Evolutionary conservation across 192 early-diverging fungal genomes (phyloP).

Genomic region (Coemansia sp.): DNA sequence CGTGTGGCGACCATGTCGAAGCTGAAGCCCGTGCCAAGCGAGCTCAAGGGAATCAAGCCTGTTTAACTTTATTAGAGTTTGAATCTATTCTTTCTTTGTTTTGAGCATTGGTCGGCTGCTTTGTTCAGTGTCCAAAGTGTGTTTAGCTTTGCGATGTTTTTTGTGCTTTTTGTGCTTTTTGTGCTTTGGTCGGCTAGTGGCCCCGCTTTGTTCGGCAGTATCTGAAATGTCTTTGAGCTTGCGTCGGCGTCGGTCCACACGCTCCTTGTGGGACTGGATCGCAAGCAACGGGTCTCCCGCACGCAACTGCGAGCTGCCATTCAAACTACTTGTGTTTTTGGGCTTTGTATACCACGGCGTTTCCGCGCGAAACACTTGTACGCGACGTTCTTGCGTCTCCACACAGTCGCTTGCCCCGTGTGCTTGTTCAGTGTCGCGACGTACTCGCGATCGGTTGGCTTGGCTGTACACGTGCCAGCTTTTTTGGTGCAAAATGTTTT

Average conservation of each 20-base stretch:
- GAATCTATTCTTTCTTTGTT: no score
- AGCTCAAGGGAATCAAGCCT: constrained; percentile 51
- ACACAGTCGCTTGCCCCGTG: background rate
- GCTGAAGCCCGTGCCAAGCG: constrained; percentile 38
- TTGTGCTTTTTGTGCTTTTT: background rate
- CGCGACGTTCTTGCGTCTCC: background rate
- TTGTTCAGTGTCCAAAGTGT: background rate
- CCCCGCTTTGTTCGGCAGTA: background rate
- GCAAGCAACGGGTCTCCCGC: constrained; percentile 4
- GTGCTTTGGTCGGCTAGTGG: background rate
- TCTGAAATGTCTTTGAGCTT: background rate
- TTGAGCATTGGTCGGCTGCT: no score
- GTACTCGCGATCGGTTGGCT: constrained; percentile 7
- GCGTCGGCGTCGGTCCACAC: constrained; percentile 1
- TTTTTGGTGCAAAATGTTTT: constrained; percentile 14
- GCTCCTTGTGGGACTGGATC: constrained; percentile 6
- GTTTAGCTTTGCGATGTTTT: background rate
- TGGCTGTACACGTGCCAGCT: constrained; percentile 19
- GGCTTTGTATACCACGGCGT: constrained; percentile 1
- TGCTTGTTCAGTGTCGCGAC: constrained; percentile 8
- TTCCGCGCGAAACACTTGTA: background rate
- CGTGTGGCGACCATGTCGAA: constrained; percentile 28
- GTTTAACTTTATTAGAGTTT: constrained; percentile 9
- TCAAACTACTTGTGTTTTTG: background rate
- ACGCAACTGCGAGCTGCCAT: background rate